Percentiles rank a stretch among this genome's conserved stretches.
These are phyloP conservation scores for Sporothrix luriei DNA, from an alignment of 2,329 filamentous ascomycete genomes.

Conservation along the genomic window DNA sequence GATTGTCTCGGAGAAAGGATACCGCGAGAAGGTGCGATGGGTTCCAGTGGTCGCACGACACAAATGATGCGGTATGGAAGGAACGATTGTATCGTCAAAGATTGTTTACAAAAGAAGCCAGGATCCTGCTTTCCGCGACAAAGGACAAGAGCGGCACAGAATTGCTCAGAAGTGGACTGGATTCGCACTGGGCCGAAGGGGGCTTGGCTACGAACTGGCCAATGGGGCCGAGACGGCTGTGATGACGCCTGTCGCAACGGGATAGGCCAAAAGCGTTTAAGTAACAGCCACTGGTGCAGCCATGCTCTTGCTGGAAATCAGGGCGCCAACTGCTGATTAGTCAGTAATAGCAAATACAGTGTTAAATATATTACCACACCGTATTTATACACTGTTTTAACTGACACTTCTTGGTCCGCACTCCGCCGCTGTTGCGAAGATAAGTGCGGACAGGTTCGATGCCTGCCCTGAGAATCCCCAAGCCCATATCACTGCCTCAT, in stretches of 20 bases:
- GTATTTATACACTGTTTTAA: not conserved
- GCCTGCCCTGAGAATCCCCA: not conserved
- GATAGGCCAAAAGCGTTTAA: conserved; percentile 11
- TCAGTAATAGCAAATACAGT: not conserved
- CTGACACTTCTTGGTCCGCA: not conserved
- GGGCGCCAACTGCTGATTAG: not conserved
- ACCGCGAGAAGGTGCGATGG: conserved; percentile 13
- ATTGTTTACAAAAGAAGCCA: conserved; percentile 22
- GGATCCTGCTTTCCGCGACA: conserved; percentile 19
- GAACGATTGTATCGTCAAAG: not conserved
- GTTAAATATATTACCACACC: not conserved
- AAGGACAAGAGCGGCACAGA: conserved; percentile 11
- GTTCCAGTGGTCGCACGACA: not conserved
- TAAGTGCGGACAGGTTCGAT: conserved; percentile 26
- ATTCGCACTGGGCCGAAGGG: not conserved
- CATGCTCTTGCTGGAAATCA: not conserved
- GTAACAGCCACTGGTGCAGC: conserved; percentile 1
- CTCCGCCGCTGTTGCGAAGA: not conserved
- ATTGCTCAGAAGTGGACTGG: conserved; percentile 14
- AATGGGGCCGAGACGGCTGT: conserved; percentile 23
- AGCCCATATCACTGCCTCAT: not conserved
- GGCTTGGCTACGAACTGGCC: conserved; percentile 23
- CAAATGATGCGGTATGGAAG: not conserved
- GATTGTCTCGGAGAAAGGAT: not conserved
- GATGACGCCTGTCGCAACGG: conserved; percentile 20